Base-by-base conservation (phyloP, 768 basidiomycete species). In the Phylloporus arenicola region DNA sequence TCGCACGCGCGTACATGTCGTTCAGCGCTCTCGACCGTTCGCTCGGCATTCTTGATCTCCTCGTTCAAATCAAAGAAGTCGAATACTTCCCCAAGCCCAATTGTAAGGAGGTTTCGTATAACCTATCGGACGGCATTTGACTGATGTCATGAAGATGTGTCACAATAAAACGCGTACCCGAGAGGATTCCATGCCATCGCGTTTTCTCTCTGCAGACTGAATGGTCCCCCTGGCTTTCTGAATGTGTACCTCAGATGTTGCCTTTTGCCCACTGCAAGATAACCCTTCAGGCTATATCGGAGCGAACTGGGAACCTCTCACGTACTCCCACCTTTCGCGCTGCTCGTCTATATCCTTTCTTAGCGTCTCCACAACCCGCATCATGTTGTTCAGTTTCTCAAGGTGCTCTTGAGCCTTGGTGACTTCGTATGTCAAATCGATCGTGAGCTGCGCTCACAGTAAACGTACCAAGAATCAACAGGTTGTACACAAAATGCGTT, bases 51-150 rank as follows among this genome's bases (percentile, higher is more conserved):
- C 4, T 47, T 47, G 9, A 57, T 53, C 9, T 57, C 57, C 41
- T 53, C 48, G 19, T 57, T 57, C 38, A 57, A 16, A 38, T 57
- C 48, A 19, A 57, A 57, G 45, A 53, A n/a, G 20, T 57, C 57
- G 6, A 57, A 57, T 12, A 35, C 39, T 10, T 57, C 55, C 7
- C 56, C 56, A 7, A 57, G 19, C 24, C 56, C 56, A 34, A 57
- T 20, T 12, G 56, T 57, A 16, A 57, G 12, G 7, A 57, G 1
- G 25, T 57, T 57, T 2, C 55, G 56, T 5, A 57, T 44, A 29
- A 50, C 44, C 56, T 58, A 9, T 8, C 8, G 27, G 8, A 29
- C 27, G 27, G 27, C 22, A 24, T 5, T 24, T 24, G n/a, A n/a
- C n/a, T n/a, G n/a, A 3, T 24, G 22, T 24, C 22, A 24, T 24